Evolutionary conservation across 257 asterid genomes (phyloP).

Genomic region (Verbascum thapsus): DNA sequence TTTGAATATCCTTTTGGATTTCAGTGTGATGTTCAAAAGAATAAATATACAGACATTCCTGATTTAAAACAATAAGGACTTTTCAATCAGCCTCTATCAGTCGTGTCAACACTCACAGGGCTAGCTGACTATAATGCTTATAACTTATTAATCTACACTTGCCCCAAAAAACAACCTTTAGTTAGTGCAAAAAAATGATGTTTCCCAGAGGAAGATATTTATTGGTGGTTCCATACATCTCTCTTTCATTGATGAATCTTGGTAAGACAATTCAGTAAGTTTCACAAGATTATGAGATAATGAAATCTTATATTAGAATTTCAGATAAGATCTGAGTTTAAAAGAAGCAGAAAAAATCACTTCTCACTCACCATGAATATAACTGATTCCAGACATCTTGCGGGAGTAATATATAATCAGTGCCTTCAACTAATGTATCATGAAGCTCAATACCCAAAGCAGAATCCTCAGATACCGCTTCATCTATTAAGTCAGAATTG

Average conservation of each 20-base stretch:
- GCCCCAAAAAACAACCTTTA: constrained; percentile 6
- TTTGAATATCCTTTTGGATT: neutral
- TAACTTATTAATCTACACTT: neutral
- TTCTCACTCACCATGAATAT: constrained; percentile 67
- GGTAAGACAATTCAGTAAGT: constrained; percentile 4
- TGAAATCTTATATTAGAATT: neutral
- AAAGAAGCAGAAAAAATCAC: constrained; percentile 15
- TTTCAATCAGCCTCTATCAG: constrained; percentile 4
- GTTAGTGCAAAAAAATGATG: neutral
- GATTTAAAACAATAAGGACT: neutral
- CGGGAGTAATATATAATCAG: constrained; percentile 94
- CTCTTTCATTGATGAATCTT: constrained; percentile 18
- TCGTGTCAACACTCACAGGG: neutral
- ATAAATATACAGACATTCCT: neutral
- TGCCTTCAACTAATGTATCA: constrained; percentile 95
- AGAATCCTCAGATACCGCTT: constrained; percentile 59
- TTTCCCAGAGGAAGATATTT: constrained; percentile 15
- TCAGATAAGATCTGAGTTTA: neutral
- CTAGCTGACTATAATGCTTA: neutral
- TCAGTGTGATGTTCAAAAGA: neutral
- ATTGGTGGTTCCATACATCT: neutral
- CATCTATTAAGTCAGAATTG: constrained; percentile 81
- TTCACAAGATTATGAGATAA: neutral
- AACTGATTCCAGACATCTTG: constrained; percentile 84
- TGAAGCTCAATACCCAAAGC: constrained; percentile 71